Evolutionary conservation across 2,329 filamentous ascomycete species (phyloP).

Genomic region (Stagonosporopsis tanaceti): DNA sequence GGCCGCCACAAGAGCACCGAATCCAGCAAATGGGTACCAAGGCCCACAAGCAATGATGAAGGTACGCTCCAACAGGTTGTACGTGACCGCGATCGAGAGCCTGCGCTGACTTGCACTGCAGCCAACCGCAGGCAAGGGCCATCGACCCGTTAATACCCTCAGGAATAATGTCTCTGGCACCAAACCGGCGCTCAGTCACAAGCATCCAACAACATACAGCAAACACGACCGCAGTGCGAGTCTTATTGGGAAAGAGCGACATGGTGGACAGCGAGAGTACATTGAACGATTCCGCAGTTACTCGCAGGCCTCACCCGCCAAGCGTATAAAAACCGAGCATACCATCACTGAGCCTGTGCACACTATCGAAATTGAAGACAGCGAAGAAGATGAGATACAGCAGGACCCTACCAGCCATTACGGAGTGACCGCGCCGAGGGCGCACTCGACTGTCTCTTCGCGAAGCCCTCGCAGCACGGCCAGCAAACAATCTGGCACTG

Average conservation of each 20-base stretch:
- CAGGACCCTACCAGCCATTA: not conserved
- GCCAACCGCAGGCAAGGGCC: slow-evolving; percentile 26
- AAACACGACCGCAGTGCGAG: slow-evolving; percentile 10
- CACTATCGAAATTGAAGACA: slow-evolving; percentile 17
- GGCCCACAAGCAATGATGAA: slow-evolving; percentile 18
- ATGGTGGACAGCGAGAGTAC: slow-evolving; percentile 19
- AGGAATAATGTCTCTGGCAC: not conserved
- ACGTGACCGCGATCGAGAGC: not conserved
- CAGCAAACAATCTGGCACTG: not conserved
- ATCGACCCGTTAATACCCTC: slow-evolving; percentile 26
- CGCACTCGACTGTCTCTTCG: not conserved
- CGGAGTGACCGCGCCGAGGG: not conserved
- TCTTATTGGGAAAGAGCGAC: slow-evolving; percentile 16
- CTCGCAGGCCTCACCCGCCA: slow-evolving; percentile 10
- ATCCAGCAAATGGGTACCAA: slow-evolving; percentile 15
- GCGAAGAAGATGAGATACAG: slow-evolving; percentile 26
- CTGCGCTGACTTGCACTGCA: not conserved
- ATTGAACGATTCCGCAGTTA: not conserved
- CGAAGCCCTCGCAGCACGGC: slow-evolving; percentile 5
- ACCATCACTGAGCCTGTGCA: too few species aligned
- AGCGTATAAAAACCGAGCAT: slow-evolving; percentile 32
- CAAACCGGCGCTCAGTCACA: slow-evolving; percentile 2
- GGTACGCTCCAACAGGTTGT: slow-evolving; percentile 4
- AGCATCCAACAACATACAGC: slow-evolving; percentile 27
- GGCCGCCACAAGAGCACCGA: slow-evolving; percentile 28